These are phyloP conservation scores for Chlamydomonas schloesseri DNA, from an alignment of 139 green algal species.

Conservation along the genomic window DNA sequence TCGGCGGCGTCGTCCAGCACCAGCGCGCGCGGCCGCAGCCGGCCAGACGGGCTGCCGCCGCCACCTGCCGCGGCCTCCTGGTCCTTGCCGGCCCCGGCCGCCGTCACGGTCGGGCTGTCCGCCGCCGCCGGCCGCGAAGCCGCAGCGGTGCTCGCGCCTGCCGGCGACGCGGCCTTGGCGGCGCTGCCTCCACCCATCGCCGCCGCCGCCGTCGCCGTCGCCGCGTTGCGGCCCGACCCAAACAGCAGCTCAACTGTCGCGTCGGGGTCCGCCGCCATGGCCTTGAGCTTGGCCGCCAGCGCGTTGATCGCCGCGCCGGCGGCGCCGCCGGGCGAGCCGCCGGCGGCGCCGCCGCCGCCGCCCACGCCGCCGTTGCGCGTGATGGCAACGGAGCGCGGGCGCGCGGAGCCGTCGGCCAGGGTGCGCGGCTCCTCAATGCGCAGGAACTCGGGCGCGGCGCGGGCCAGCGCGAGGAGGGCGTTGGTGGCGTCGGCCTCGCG, in stretches of 20 bases:
- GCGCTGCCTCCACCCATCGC: too few species aligned
- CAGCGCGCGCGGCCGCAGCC: neutral
- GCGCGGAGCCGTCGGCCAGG: constrained; percentile 30
- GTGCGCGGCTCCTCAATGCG: constrained; percentile 34
- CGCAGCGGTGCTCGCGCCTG: too few species aligned
- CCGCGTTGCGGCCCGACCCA: neutral
- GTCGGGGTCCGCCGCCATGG: constrained; percentile 23
- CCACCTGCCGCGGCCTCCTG: neutral
- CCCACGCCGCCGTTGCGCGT: too few species aligned
- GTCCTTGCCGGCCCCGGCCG: neutral
- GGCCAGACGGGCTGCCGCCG: neutral
- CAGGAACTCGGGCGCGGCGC: constrained; percentile 31
- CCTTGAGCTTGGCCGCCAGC: constrained; percentile 29
- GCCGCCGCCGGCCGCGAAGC: neutral
- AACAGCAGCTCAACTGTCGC: neutral
- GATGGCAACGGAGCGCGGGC: constrained; percentile 29
- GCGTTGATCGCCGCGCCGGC: too few species aligned
- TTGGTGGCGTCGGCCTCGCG: constrained; percentile 19
- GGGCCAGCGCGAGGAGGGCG: constrained; percentile 2
- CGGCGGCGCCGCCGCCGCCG: neutral
- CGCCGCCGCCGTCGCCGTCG: neutral
- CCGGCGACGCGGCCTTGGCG: neutral
- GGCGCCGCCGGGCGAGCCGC: too few species aligned
- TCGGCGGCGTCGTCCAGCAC: neutral
- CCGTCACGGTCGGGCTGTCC: neutral